Conservation (phyloP, 2,329 filamentous ascomycete species). For the Cryphonectria carpinicola region DNA sequence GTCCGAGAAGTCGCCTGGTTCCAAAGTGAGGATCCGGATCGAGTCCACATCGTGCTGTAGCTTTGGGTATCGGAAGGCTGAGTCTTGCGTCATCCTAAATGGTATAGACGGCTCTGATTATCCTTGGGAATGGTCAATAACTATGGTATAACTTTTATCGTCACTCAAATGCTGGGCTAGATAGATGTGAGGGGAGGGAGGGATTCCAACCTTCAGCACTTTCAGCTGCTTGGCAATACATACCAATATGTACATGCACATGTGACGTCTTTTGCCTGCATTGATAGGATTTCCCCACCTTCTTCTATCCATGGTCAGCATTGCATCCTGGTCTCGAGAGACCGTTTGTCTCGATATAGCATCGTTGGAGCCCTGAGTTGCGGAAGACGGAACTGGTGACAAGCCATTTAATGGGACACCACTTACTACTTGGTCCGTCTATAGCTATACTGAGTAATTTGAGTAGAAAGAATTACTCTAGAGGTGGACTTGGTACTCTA, state of each 20-base stretch:
- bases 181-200: background rate
- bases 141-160: background rate
- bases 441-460: too few relatives aligned
- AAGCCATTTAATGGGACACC: background rate
- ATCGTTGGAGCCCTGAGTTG: background rate
- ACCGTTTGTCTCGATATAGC: background rate
- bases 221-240: background rate
- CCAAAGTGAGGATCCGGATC: constrained; percentile 4
- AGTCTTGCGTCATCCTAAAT: background rate
- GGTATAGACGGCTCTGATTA: background rate
- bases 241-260: background rate
- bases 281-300: background rate
- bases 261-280: background rate
- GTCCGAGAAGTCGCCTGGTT: background rate
- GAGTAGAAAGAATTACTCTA: too few relatives aligned
- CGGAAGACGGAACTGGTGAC: background rate
- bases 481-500: too few relatives aligned
- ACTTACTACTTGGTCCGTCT: background rate
- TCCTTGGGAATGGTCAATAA: background rate
- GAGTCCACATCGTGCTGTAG: background rate
- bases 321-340: background rate
- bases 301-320: background rate
- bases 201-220: background rate
- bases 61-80: background rate
- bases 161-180: background rate